Base-by-base conservation (phyloP, 768 basidiomycete species). In the Termitomyces sp. region DNA sequence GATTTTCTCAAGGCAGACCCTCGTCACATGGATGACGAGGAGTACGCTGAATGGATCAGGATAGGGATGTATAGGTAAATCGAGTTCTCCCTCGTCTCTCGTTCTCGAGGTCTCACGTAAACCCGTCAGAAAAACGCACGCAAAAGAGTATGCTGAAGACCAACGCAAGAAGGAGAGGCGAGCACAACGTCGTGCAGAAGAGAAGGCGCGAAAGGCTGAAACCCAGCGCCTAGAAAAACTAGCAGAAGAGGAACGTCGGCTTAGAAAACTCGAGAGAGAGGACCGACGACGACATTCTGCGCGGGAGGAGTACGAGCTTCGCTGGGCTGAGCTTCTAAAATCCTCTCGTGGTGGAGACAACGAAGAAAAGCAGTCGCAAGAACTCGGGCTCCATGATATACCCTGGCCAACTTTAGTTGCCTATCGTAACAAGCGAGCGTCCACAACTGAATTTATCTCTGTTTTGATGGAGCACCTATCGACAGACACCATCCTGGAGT, bases 11-110 rank as follows among this genome's bases (percentile, higher is more conserved):
- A 66, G 61, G 71, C 68, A 65, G 76, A 70, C 61, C 81, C 72
- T 38, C 68, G 64, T 32, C 45, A 65, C 45, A 88, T 95, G 88
- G 85, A 87, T 56, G 92, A 94, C 7, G 88, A 94, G 60, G 86
- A 91, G 56, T 96, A 96, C 60, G 82, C 88, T 1, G 90, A 92
- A 62, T 95, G 90, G 89, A 73, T 96, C 48, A 75, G 94, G 58
- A 70, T 78, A 23, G 91, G 91, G 44, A 95, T 97, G 89, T 94
- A 90, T 76, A 81, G 83, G 82, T 70, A 12, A 43, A 40, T 50
- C 25, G 56, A 25, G n/a, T 27, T 45, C 15, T 20, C 22, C n/a
- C 45, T 43, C 18, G n/a, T 39, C 18, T 15, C 15, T 44, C n/a
- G 3, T 7, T 22, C 20, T 47, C 3, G 5, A 32, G 15, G 18